phyloP scores from a whole-genome alignment of 108 stramenopile genomes.

The Nitzschia palea region DNA sequence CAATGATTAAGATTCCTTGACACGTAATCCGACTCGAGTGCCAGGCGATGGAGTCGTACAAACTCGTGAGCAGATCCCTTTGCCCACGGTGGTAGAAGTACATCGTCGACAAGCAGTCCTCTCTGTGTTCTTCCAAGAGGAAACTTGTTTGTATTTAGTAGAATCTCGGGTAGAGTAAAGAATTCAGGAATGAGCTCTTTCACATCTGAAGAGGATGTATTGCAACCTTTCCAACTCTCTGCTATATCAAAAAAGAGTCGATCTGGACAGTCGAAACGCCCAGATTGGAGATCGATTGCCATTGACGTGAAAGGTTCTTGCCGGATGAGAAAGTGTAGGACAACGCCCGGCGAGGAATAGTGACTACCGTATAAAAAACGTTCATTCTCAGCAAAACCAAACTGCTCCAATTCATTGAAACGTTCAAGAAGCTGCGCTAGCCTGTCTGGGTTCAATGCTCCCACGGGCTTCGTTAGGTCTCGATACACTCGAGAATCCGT shows the following conservation, averaged over 20 bases:
- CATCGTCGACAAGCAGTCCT: conserved; percentile 69
- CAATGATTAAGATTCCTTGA: conserved; percentile 87
- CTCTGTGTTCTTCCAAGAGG: conserved; percentile 88
- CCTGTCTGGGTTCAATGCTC: conserved; percentile 82
- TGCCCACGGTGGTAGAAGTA: conserved; percentile 97
- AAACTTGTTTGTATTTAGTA: conserved; percentile 85
- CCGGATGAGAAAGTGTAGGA: conserved; percentile 74
- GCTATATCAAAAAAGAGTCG: conserved; percentile 86
- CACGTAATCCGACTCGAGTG: conserved; percentile 94
- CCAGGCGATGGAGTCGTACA: conserved; percentile 86
- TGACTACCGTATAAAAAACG: conserved; percentile 93
- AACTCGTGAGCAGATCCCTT: conserved; percentile 90
- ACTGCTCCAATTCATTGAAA: conserved; percentile 68
- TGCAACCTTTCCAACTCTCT: conserved; percentile 72
- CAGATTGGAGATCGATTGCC: conserved; percentile 90
- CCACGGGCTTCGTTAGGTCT: conserved; percentile 93
- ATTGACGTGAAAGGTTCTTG: conserved; percentile 91
- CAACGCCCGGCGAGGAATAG: conserved; percentile 93
- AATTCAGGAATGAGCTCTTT: conserved; percentile 96
- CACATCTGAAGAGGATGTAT: conserved; percentile 81
- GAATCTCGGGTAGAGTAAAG: conserved; percentile 86
- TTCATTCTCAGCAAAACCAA: conserved; percentile 75
- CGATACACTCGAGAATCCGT: conserved; percentile 78
- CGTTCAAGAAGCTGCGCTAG: conserved; percentile 69
- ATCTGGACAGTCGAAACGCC: conserved; percentile 95